Conservation (phyloP, 305 asterid species). For the Solanum hybrid region DNA sequence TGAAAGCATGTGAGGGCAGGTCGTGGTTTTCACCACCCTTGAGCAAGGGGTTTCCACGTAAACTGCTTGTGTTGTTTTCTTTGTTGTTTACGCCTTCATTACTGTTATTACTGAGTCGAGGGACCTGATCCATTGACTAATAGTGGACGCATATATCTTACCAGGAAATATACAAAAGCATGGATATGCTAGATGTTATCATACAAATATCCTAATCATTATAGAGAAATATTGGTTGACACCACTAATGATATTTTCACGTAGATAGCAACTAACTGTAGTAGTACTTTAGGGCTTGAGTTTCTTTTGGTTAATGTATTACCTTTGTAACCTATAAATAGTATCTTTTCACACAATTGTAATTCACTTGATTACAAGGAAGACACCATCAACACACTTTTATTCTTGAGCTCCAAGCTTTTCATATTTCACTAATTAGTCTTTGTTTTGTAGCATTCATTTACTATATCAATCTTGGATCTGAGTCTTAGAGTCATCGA, state of each 20-base stretch:
- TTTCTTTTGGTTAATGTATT: background rate
- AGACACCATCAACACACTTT: background rate
- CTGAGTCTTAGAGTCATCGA: background rate
- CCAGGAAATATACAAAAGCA: background rate
- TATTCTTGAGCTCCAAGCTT: background rate
- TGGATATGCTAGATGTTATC: background rate
- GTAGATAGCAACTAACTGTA: background rate
- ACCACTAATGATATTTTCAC: background rate
- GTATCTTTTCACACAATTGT: background rate
- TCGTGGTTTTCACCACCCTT: too few relatives aligned
- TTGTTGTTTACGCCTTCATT: too few relatives aligned
- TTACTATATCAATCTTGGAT: background rate
- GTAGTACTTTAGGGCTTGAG: background rate
- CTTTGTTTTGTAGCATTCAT: background rate
- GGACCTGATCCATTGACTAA: too few relatives aligned
- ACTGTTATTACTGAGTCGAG: too few relatives aligned
- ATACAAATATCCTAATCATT: background rate
- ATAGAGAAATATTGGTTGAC: background rate
- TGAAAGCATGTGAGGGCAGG: too few relatives aligned
- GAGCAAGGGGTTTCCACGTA: too few relatives aligned
- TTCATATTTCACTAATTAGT: background rate
- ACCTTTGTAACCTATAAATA: background rate
- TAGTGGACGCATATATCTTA: too few relatives aligned
- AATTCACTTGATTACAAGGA: background rate
- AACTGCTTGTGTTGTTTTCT: too few relatives aligned